Percentiles rank a stretch among this genome's conserved stretches.
These are phyloP conservation scores for Fragaria ananassa DNA, from an alignment of 306 rosid genomes.

Conservation along the genomic window DNA sequence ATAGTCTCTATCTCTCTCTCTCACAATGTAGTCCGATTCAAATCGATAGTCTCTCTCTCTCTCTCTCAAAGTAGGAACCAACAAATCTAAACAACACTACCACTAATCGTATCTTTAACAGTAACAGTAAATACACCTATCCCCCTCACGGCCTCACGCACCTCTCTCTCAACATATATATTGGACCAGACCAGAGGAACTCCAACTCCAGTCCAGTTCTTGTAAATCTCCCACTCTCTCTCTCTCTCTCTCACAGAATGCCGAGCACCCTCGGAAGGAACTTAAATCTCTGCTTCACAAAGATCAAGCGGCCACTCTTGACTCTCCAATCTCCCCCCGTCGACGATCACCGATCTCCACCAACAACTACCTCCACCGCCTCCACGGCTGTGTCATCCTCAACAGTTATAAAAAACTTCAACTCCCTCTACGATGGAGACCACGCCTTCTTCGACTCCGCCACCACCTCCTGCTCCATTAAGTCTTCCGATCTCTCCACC, in stretches of 20 bases:
- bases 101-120: too few species aligned
- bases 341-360: constrained; percentile 24
- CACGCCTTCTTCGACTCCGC: constrained; percentile 25
- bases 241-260: constrained; percentile 26
- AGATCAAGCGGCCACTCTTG: constrained; percentile 42
- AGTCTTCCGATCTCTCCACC: constrained; percentile 32
- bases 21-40: too few species aligned
- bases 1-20: too few species aligned
- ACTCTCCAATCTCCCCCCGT: constrained; percentile 17
- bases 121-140: neutral
- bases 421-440: constrained; percentile 77
- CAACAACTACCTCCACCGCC: constrained; percentile 30
- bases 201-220: neutral
- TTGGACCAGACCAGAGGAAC: neutral
- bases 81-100: too few species aligned
- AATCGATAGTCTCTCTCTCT: too few species aligned
- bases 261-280: constrained; percentile 41
- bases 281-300: constrained; percentile 63
- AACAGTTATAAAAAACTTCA: constrained; percentile 58
- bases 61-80: too few species aligned
- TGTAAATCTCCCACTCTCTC: neutral
- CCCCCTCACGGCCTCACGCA: too few species aligned
- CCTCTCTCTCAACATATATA: neutral
- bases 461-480: constrained; percentile 25
- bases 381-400: constrained; percentile 23